A percentile compares a stretch with the other conserved stretches of the same genome.
These are phyloP conservation scores for Schoenoplectus triqueter DNA, from an alignment of 202 grass and related monocot genomes.

Conservation along the genomic window DNA sequence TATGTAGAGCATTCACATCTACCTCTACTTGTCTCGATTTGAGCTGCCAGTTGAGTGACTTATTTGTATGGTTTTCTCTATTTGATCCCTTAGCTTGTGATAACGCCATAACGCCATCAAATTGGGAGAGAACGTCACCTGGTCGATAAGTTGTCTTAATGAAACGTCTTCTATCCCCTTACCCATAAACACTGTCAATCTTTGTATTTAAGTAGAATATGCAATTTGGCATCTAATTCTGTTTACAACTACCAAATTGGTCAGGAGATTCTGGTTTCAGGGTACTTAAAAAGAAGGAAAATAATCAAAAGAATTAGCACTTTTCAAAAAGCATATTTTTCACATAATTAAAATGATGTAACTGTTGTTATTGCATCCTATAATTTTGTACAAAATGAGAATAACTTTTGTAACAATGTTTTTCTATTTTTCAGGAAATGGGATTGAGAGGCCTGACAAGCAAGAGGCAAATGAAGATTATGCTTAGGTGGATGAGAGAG, in stretches of 20 bases:
- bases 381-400: not conserved
- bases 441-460: constrained; percentile 67
- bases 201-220: not conserved
- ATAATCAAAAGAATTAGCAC: not conserved
- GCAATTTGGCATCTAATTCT: constrained; percentile 33
- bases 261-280: not conserved
- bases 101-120: not conserved
- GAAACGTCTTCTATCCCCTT: not conserved
- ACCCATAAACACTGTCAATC: not conserved
- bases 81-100: not conserved
- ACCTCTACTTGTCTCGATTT: too few relatives aligned
- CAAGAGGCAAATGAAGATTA: constrained; percentile 93
- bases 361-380: not conserved
- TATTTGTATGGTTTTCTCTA: constrained; percentile 10
- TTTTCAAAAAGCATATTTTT: not conserved
- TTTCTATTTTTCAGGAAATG: constrained; percentile 43
- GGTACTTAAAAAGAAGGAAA: not conserved
- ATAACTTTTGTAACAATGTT: not conserved
- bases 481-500: constrained; percentile 91
- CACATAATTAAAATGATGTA: not conserved
- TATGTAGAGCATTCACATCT: too few relatives aligned
- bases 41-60: not conserved
- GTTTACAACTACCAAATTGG: not conserved
- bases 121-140: constrained; percentile 14
- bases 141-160: constrained; percentile 38